Base-by-base conservation (phyloP, 2,329 filamentous ascomycete genomes). In the Dactylellina drechsleri region DNA sequence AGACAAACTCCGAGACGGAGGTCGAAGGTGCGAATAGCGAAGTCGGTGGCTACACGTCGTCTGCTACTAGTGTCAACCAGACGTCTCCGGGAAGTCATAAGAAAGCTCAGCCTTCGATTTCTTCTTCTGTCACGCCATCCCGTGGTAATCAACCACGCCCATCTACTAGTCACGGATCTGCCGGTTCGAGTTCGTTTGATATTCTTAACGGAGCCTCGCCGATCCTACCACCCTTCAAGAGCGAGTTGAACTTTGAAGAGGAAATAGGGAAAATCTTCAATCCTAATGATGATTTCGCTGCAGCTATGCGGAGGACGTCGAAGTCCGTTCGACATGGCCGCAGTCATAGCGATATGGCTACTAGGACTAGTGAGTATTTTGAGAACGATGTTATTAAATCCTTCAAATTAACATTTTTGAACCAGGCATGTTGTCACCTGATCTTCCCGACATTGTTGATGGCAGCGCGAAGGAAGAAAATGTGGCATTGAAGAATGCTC, bases 241-340 rank as follows among this genome's bases (percentile, higher is more conserved):
- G 90, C 65, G 93, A 96, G 77, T 95, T 97, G 80, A 95, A 91
- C 73, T 89, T 97, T 90, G 94, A 98, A 77, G 93, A 97, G 82
- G 95, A 98, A 80, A 92, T 97, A 88, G 91, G 92, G 64, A 90
- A 93, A 68, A 94, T 97, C 70, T 85, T 97, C 73, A 91, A 89
- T 47, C 23, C 70, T 8, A 89, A 88, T 18, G 92, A 94, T 74
- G 91, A 93, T 80, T 85, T 86, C 50, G 90, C 89, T 36, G 90
- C 92, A 0, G 91, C 97, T 75, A 84, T 98, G 76, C 91, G 92
- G 68, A 89, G 92, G 61, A 91, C 97, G 47, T 98, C 95, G 6
- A 97, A 97, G 81, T 93, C 92, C 59, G 93, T 97, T 68, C 92
- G 93, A 77, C 95, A 98, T 82, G 93, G 93, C 65, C 90, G 95